phyloP scores from a whole-genome alignment of 495 filamentous ascomycete species.

The Aspergillus carlsbadensis region DNA sequence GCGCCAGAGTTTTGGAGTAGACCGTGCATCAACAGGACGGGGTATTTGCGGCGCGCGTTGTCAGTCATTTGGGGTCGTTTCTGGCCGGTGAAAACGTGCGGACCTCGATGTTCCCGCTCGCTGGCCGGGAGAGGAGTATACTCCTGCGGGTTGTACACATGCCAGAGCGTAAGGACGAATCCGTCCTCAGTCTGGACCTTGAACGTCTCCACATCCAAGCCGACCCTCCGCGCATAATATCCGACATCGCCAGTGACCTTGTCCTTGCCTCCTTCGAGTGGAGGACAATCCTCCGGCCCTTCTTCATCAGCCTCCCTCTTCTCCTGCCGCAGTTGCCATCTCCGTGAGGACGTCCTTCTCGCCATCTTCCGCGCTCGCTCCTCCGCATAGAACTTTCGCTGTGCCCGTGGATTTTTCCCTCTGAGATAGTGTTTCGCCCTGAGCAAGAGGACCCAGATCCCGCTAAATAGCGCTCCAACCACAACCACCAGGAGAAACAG shows the following conservation, averaged over 20 bases:
- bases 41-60: slow-evolving; percentile 64
- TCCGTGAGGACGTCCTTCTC: slow-evolving; percentile 54
- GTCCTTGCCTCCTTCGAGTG: slow-evolving; percentile 78
- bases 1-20: slow-evolving; percentile 84
- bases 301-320: slow-evolving; percentile 39
- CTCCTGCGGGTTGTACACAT: slow-evolving; percentile 83
- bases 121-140: slow-evolving; percentile 50
- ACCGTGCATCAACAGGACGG: slow-evolving; percentile 85
- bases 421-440: slow-evolving; percentile 48
- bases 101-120: slow-evolving; percentile 32
- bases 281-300: slow-evolving; percentile 55
- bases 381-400: slow-evolving; percentile 67
- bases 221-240: slow-evolving; percentile 87
- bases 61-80: slow-evolving; percentile 13
- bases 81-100: slow-evolving; percentile 31
- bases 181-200: slow-evolving; percentile 93
- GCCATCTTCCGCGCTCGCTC: slow-evolving; percentile 58
- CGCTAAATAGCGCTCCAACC: slow-evolving; percentile 65
- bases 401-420: slow-evolving; percentile 54
- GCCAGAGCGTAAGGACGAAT: slow-evolving; percentile 85
- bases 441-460: slow-evolving; percentile 49
- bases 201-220: slow-evolving; percentile 80
- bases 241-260: slow-evolving; percentile 72
- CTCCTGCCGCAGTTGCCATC: slow-evolving; percentile 56
- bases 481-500: slow-evolving; percentile 75